phyloP scores from a whole-genome alignment of 2,329 filamentous ascomycete species.

The Tothia fuscella region DNA sequence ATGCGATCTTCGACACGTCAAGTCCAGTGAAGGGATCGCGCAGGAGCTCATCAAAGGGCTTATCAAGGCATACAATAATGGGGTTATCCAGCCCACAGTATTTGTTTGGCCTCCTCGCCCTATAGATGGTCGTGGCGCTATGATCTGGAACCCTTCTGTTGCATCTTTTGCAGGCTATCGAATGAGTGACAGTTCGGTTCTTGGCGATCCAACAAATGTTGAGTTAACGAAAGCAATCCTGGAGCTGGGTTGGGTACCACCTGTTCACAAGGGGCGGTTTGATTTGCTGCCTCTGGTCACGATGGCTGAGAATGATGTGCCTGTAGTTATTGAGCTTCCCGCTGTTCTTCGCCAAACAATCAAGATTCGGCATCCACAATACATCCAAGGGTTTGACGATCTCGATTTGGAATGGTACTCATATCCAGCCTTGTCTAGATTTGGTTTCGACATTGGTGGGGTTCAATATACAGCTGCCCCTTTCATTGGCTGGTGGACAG shows the following conservation, averaged over 20 bases:
- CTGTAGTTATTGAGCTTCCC: slow-evolving; percentile 16
- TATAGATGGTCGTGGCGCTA: slow-evolving; percentile 14
- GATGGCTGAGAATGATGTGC: slow-evolving; percentile 18
- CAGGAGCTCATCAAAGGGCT: slow-evolving; percentile 12
- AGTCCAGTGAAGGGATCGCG: slow-evolving; percentile 17
- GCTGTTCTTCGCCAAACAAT: slow-evolving; percentile 13
- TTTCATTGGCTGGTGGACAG: slow-evolving; percentile 23
- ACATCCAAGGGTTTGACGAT: slow-evolving; percentile 15
- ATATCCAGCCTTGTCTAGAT: slow-evolving; percentile 17
- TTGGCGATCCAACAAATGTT: slow-evolving; percentile 19
- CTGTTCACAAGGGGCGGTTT: slow-evolving; percentile 15
- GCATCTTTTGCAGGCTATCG: slow-evolving; percentile 19
- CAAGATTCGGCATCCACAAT: slow-evolving; percentile 16
- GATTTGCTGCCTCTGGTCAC: slow-evolving; percentile 20
- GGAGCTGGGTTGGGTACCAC: slow-evolving; percentile 19
- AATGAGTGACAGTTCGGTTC: slow-evolving; percentile 14
- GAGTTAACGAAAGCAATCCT: slow-evolving; percentile 18
- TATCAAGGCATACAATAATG: slow-evolving; percentile 16
- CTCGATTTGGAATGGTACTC: slow-evolving; percentile 19
- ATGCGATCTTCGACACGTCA: slow-evolving; percentile 17
- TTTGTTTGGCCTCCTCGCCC: slow-evolving; percentile 19
- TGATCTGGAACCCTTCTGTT: slow-evolving; percentile 20
- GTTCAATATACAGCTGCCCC: slow-evolving; percentile 19
- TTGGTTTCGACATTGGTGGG: slow-evolving; percentile 21
- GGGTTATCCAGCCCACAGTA: slow-evolving; percentile 10